Evolutionary conservation across 2,329 filamentous ascomycete genomes (phyloP).

Genomic region (Pestalotiopsis sp.): DNA sequence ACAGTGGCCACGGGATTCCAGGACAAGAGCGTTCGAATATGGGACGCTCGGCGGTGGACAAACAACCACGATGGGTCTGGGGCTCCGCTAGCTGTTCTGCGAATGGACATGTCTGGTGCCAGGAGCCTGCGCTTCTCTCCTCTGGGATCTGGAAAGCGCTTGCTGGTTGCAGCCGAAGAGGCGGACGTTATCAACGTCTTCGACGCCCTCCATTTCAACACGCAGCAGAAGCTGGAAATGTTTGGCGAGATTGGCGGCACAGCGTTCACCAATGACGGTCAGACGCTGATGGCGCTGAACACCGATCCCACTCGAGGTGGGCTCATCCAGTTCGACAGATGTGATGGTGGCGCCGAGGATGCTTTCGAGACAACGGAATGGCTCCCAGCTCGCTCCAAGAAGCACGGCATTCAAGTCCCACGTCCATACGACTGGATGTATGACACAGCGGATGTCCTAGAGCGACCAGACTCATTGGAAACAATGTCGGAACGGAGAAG

Average conservation of each 20-base stretch:
- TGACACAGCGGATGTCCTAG: conserved; percentile 25
- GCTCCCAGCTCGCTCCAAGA: conserved; percentile 13
- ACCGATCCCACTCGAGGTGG: conserved; percentile 69
- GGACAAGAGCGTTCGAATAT: conserved; percentile 73
- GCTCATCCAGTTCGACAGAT: conserved; percentile 63
- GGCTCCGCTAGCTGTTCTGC: conserved; percentile 55
- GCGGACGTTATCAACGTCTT: conserved; percentile 75
- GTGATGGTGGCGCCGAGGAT: conserved; percentile 39
- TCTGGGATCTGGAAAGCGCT: conserved; percentile 64
- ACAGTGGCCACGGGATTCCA: conserved; percentile 78
- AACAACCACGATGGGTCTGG: conserved; percentile 48
- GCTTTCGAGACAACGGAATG: conserved; percentile 22
- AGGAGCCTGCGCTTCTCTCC: conserved; percentile 75
- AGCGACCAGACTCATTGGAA: conserved; percentile 24
- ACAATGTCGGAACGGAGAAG: conserved; percentile 30
- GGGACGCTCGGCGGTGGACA: conserved; percentile 74
- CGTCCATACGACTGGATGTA: conserved; percentile 30
- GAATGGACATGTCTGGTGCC: conserved; percentile 69
- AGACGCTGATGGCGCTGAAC: conserved; percentile 70
- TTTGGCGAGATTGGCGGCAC: conserved; percentile 77
- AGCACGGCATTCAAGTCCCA: conserved; percentile 18
- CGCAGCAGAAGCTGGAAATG: conserved; percentile 72
- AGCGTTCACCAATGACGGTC: conserved; percentile 67
- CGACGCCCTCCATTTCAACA: conserved; percentile 64
- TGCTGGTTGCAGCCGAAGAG: conserved; percentile 75